A percentile compares a stretch with the other conserved stretches of the same genome.
phyloP scores from a whole-genome alignment of 495 filamentous ascomycete genomes.

The Penicillium argentinense region DNA sequence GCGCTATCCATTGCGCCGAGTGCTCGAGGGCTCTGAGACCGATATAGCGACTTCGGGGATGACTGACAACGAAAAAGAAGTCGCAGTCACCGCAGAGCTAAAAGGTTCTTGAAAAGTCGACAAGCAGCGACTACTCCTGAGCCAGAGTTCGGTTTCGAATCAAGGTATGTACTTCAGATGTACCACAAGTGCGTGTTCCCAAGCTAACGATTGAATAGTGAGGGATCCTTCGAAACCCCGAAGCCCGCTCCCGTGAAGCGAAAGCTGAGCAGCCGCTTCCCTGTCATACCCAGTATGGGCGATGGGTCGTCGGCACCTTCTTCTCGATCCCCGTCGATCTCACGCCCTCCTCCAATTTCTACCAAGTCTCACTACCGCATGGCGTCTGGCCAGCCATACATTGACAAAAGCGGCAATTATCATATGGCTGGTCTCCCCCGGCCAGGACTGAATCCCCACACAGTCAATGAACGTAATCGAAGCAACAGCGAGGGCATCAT shows the following conservation, averaged over 20 bases:
- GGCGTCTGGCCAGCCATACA: constrained; percentile 58
- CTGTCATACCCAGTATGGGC: constrained; percentile 68
- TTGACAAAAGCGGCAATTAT: constrained; percentile 47
- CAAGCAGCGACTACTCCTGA: constrained; percentile 53
- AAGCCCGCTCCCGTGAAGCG: constrained; percentile 73
- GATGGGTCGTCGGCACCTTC: constrained; percentile 43
- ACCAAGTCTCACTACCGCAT: constrained; percentile 75
- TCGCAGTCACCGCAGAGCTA: constrained; percentile 66
- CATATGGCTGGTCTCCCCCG: constrained; percentile 59
- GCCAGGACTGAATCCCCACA: constrained; percentile 66
- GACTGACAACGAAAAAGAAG: constrained; percentile 63
- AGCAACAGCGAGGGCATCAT: constrained; percentile 88
- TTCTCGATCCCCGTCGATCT: constrained; percentile 62
- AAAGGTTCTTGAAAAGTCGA: constrained; percentile 69
- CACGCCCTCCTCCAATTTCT: constrained; percentile 70
- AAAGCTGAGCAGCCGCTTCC: constrained; percentile 76
- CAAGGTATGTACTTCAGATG: constrained; percentile 51
- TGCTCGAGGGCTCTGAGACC: constrained; percentile 43
- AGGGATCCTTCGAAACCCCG: constrained; percentile 64
- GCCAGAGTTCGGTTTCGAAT: constrained; percentile 63
- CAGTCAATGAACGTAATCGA: constrained; percentile 74
- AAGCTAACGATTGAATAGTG: constrained; percentile 34
- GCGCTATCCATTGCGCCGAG: constrained; percentile 43
- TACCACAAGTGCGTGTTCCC: not conserved
- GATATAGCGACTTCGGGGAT: constrained; percentile 43